Base-by-base conservation (phyloP, 1,139 yeast genomes). In the Yamadazyma dushanensis region DNA sequence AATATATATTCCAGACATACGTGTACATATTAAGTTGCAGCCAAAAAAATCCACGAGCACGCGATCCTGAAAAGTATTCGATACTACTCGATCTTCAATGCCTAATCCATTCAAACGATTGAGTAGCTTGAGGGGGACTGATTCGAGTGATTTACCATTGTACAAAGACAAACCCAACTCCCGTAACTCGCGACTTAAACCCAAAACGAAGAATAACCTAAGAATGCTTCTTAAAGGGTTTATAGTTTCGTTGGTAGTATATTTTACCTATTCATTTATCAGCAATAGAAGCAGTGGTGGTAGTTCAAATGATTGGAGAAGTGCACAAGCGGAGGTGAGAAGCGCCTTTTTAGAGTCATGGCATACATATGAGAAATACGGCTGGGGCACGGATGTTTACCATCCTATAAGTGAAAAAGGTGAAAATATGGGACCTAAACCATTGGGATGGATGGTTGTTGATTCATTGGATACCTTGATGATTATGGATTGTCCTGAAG, bases 371-470 rank as follows among this genome's bases (percentile, higher is more conserved):
- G 80, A 77, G 35, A 63, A 70, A 34, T 71, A 84, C 50, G 97
- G 87, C 0, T 89, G 95, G 94, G 97, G 97, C 3, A 53, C 49
- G 35, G 68, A 62, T 44, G 59, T 51, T 1, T 62, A 51, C 36
- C 63, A 60, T 43, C 76, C 97, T 0, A 55, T 84, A 14, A 57
- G 73, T 10, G 75, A 79, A 37, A 57, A 51, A 1, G 89, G 88
- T n/a, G 67, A 73, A 40, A 85, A 88, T 53, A 84, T 88, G 89
- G 90, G 88, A 1, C 81, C 81, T 6, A 60, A 72, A 39, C 97
- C 97, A 1, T 62, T 90, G 48, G 98, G 98, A 2, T 90, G 97
- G 97, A 86, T 90, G 58, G 83, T 90, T 50, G 95, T 90, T 6
- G 97, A 90, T 57, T 73, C 95, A 1, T 61, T 92, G 37, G 97